phyloP scores from a whole-genome alignment of 495 filamentous ascomycete species.

The Penicillium flavigenum region DNA sequence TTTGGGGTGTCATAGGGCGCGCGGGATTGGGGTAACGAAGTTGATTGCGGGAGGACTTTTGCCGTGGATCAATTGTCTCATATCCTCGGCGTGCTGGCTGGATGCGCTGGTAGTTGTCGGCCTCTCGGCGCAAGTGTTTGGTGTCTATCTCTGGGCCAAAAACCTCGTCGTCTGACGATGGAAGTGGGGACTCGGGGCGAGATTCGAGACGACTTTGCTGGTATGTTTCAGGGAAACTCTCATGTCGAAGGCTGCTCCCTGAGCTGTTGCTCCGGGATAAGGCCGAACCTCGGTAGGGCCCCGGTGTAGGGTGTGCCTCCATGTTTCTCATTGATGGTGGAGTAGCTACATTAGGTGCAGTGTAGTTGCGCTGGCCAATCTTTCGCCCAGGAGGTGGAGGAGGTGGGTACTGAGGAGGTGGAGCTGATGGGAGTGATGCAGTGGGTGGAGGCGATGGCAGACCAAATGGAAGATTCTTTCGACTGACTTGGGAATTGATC shows the following conservation, averaged over 20 bases:
- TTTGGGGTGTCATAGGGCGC: slow-evolving; percentile 31
- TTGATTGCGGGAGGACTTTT: slow-evolving; percentile 8
- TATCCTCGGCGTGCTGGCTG: slow-evolving; percentile 18
- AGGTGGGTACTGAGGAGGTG: slow-evolving; percentile 23
- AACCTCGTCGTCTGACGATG: slow-evolving; percentile 48
- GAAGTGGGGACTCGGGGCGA: slow-evolving; percentile 38
- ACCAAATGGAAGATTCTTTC: slow-evolving; percentile 29
- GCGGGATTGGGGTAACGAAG: slow-evolving; percentile 12
- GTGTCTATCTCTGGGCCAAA: slow-evolving; percentile 18
- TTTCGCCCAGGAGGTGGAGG: slow-evolving; percentile 14
- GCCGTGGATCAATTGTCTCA: slow-evolving; percentile 14
- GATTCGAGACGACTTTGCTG: slow-evolving; percentile 29
- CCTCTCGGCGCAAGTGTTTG: slow-evolving; percentile 12
- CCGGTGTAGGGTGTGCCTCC: slow-evolving; percentile 12
- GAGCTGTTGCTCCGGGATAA: slow-evolving; percentile 34
- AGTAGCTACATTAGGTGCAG: slow-evolving; percentile 13
- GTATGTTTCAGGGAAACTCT: slow-evolving; percentile 26
- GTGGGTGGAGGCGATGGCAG: slow-evolving; percentile 36
- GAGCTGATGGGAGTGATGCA: slow-evolving; percentile 30
- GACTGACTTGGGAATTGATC: slow-evolving; percentile 21
- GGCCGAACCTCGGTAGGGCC: slow-evolving; percentile 19
- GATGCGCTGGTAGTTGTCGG: slow-evolving; percentile 10
- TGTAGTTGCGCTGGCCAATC: slow-evolving; percentile 21
- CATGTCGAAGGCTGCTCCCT: slow-evolving; percentile 29
- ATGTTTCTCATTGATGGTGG: slow-evolving; percentile 6